Evolutionary conservation across 257 asterid species (phyloP), one percentile per base, ranked within the genome.

Genomic region (Nicotiana obtusifolia): DNA sequence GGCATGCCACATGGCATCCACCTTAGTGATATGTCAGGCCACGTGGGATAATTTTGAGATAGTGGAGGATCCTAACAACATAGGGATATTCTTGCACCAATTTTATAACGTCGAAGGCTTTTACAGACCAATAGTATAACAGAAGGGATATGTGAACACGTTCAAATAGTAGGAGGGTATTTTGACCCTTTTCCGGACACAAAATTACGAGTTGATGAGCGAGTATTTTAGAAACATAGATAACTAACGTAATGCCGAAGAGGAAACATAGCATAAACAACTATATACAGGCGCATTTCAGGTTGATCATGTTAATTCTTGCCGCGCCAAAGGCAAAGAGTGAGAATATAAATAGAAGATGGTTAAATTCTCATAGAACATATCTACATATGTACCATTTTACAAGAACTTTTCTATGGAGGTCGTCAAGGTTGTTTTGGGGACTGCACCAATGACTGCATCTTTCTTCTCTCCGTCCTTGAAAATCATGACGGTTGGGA

Each of bases 391-490:
- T 80, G 54, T 47, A 31, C 75, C 78, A 53, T 59, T 84, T 90
- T 88, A 93, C 91, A 93, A 84, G 94, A 90, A 95, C 53, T 90
- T 95, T 56, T 92, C 98, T 81, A 95, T 91, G 93, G 87, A 80
- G 75, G 95, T 89, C 31, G 84, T 79, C 84, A 95, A 84, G 5
- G 97, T 91, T 41, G 94, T 19, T 82, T 95, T 94, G 1, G 97
- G 97, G 69, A 95, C 98, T 16, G 99, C 98, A 67, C 99, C 99
- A 31, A 95, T 92, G 28, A 93, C 91, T 28, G 98, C 88, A 11
- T 95, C 99, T 83, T 91, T 95, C 91, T 95, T 95, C 89, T 93
- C 97, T 64, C 99, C 99, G 2, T 81, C 79, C 90, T 90, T 92
- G 82, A 95, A 95, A 81, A 95, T 87, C 79, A 93, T 88, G 85